Conservation (phyloP, 805 yeast species). For the Monosporozyma unispora region DNA sequence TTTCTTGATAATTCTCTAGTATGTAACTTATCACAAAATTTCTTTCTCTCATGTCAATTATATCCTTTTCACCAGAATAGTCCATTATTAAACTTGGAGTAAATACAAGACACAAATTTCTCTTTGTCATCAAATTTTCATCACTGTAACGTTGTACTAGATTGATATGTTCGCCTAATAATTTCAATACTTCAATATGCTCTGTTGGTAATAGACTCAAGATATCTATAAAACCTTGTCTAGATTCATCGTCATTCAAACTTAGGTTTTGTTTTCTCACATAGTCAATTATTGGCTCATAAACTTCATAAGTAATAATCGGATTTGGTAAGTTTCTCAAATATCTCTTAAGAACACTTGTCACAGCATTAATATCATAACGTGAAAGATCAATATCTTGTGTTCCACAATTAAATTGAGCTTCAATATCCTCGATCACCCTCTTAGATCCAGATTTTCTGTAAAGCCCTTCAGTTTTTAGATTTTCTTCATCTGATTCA, state of each 20-base stretch:
- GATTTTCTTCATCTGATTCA: slow-evolving; percentile 52
- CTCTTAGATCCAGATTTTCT: slow-evolving; percentile 80
- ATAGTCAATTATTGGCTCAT: slow-evolving; percentile 56
- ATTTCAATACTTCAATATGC: slow-evolving; percentile 48
- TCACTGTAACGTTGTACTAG: slow-evolving; percentile 44
- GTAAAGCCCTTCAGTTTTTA: slow-evolving; percentile 78
- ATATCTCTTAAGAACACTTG: slow-evolving; percentile 81
- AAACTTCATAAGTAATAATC: slow-evolving; percentile 60
- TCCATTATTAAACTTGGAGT: slow-evolving; percentile 91
- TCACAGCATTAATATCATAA: slow-evolving; percentile 77
- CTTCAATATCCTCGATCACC: slow-evolving; percentile 30
- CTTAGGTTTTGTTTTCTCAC: slow-evolving; percentile 29
- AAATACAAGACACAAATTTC: slow-evolving; percentile 83
- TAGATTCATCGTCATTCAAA: slow-evolving; percentile 7
- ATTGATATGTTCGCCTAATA: slow-evolving; percentile 55
- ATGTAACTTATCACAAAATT: slow-evolving; percentile 72
- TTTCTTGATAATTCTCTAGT: slow-evolving; percentile 36
- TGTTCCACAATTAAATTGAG: slow-evolving; percentile 9
- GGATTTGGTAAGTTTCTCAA: slow-evolving; percentile 81
- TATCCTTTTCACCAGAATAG: slow-evolving; percentile 69
- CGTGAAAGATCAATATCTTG: slow-evolving; percentile 27
- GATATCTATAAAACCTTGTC: slow-evolving; percentile 6
- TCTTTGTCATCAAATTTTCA: slow-evolving; percentile 69
- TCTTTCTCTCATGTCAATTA: slow-evolving; percentile 74
- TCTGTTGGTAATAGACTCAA: slow-evolving; percentile 48